Percentiles rank a stretch among this genome's conserved stretches.
Conservation (phyloP, 257 asterid species). For the Gentiana dahurica region DNA sequence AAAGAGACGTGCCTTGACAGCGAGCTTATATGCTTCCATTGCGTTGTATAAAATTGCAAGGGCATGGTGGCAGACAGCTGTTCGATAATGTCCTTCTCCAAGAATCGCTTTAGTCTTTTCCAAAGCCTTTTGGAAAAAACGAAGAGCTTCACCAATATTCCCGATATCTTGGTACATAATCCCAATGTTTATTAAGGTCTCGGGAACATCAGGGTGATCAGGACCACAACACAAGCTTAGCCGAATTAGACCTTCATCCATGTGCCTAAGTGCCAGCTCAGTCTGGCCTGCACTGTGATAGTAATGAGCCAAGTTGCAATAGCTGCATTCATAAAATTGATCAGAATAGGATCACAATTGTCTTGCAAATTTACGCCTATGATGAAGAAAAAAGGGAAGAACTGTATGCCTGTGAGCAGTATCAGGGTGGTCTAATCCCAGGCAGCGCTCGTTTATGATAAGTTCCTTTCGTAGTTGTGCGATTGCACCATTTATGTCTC, state of each 20-base stretch:
- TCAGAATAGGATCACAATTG: no score
- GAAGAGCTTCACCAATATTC: constrained; percentile 82
- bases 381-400: not conserved
- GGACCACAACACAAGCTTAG: constrained; percentile 84
- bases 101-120: constrained; percentile 73
- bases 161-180: constrained; percentile 98
- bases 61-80: constrained; percentile 99
- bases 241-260: constrained; percentile 81
- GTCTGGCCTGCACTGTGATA: constrained; percentile 96
- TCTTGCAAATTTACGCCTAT: no score
- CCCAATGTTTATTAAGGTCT: constrained; percentile 89
- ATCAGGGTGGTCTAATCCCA: constrained; percentile 97
- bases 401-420: constrained; percentile 81
- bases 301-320: constrained; percentile 96
- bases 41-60: constrained; percentile 84
- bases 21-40: constrained; percentile 88
- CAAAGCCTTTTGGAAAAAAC: constrained; percentile 91
- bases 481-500: constrained; percentile 98
- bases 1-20: constrained; percentile 55
- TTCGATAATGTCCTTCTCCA: constrained; percentile 93
- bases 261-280: constrained; percentile 87
- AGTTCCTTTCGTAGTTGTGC: constrained; percentile 97
- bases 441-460: constrained; percentile 95
- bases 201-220: constrained; percentile 96
- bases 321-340: constrained; percentile 33